Evolutionary conservation across 305 asterid genomes (phyloP).

Genomic region (Petunia hybrid): DNA sequence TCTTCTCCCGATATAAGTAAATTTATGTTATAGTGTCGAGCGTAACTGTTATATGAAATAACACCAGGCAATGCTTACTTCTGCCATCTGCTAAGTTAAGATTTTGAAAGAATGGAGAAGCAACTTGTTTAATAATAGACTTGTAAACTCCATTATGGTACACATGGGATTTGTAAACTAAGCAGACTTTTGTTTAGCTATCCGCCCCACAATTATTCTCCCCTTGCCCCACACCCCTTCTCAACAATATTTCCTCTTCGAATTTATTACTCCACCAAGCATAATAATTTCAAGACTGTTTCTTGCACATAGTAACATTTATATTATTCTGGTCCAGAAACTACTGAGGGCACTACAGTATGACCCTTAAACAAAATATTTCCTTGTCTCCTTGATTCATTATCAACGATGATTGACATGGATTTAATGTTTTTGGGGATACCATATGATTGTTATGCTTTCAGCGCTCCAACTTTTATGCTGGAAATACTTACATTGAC

Average conservation of each 20-base stretch:
- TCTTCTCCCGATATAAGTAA: conserved; percentile 16
- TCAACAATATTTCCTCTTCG: neutral
- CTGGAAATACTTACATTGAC: neutral
- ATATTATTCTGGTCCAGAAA: neutral
- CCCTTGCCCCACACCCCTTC: neutral
- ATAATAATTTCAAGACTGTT: neutral
- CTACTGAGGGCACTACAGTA: neutral
- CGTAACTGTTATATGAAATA: neutral
- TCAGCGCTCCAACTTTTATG: neutral
- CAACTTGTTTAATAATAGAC: neutral
- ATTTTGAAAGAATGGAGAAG: neutral
- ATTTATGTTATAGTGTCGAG: neutral
- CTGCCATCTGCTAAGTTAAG: neutral
- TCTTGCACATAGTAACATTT: neutral
- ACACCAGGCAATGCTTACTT: conserved; percentile 17
- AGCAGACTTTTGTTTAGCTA: neutral
- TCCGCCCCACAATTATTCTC: too few relatives aligned
- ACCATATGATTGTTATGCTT: neutral
- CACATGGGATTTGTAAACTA: neutral
- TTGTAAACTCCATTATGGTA: neutral
- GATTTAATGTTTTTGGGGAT: neutral
- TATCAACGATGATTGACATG: neutral
- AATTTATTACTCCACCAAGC: neutral
- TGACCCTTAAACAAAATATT: too few relatives aligned
- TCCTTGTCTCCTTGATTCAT: too few relatives aligned